A percentile compares a stretch with the other conserved stretches of the same genome.
phyloP scores from a whole-genome alignment of 257 asterid species.

The Nyctanthes arbortristis region DNA sequence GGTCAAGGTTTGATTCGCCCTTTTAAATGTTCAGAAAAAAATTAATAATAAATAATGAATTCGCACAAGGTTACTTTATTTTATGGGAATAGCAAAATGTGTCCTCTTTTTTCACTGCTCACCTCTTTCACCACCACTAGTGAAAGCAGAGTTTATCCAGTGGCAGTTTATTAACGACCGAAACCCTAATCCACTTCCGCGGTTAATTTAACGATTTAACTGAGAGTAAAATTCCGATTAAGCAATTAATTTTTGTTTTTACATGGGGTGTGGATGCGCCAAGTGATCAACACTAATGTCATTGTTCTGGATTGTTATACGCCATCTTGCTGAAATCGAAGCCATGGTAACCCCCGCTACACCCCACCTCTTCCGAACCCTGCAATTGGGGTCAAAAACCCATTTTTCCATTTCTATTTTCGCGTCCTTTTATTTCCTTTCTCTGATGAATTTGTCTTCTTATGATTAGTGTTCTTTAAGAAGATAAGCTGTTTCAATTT shows the following conservation, averaged over 20 bases:
- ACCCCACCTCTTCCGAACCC: neutral
- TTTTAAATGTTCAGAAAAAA: too few species aligned
- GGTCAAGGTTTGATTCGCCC: too few species aligned
- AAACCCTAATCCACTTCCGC: slow-evolving; percentile 1
- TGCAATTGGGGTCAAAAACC: too few species aligned
- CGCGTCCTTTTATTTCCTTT: neutral
- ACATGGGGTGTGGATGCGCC: neutral
- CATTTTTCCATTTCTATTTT: neutral
- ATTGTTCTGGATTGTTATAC: slow-evolving; percentile 33
- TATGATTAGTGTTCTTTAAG: slow-evolving; percentile 4
- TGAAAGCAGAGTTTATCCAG: too few species aligned
- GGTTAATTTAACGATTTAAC: slow-evolving; percentile 3
- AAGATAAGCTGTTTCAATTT: neutral
- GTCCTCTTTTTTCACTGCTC: too few species aligned
- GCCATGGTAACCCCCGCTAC: slow-evolving; percentile 35
- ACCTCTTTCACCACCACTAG: too few species aligned
- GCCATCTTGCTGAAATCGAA: slow-evolving; percentile 42
- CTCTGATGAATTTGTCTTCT: neutral
- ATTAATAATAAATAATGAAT: too few species aligned
- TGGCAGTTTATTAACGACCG: too few species aligned
- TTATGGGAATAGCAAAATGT: too few species aligned
- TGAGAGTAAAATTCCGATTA: neutral
- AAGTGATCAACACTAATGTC: slow-evolving; percentile 15
- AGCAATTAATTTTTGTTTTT: neutral
- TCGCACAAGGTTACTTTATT: too few species aligned